phyloP scores from a whole-genome alignment of 1,284 basidiomycete genomes.

The Phellinidium pouzarii region DNA sequence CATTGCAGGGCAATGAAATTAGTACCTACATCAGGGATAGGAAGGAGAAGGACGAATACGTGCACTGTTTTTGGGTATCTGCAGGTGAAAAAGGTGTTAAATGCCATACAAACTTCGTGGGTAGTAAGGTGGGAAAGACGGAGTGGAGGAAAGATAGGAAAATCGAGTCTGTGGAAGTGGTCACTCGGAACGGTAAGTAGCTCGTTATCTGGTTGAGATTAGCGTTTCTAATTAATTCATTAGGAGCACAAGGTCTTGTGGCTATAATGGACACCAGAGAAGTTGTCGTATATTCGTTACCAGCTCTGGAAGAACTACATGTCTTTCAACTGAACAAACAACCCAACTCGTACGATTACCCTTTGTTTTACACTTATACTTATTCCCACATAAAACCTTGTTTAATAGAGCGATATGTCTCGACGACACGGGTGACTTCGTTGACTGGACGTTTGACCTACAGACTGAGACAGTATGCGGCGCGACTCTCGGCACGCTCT shows the following conservation, averaged over 20 bases:
- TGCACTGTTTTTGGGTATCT: conserved; percentile 41
- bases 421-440: conserved; percentile 54
- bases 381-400: neutral
- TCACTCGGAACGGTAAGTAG: conserved; percentile 46
- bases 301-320: conserved; percentile 53
- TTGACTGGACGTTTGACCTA: conserved; percentile 35
- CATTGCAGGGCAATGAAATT: conserved; percentile 26
- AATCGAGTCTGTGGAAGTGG: conserved; percentile 42
- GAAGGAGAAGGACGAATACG: conserved; percentile 21
- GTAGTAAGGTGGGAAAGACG: conserved; percentile 49
- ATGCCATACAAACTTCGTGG: conserved; percentile 48
- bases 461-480: conserved; percentile 30
- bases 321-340: conserved; percentile 38
- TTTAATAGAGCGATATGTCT: conserved; percentile 37
- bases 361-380: neutral
- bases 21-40: conserved; percentile 21
- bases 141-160: conserved; percentile 54
- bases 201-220: neutral
- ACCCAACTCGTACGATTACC: conserved; percentile 35
- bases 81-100: conserved; percentile 54
- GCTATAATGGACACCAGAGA: conserved; percentile 52
- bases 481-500: conserved; percentile 51
- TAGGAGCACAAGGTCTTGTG: conserved; percentile 56
- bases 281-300: conserved; percentile 62
- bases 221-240: conserved; percentile 1